Percentiles rank a stretch among this genome's conserved stretches.
phyloP scores from a whole-genome alignment of 371 early-diverging fungal genomes.

The Coemansia sp. region DNA sequence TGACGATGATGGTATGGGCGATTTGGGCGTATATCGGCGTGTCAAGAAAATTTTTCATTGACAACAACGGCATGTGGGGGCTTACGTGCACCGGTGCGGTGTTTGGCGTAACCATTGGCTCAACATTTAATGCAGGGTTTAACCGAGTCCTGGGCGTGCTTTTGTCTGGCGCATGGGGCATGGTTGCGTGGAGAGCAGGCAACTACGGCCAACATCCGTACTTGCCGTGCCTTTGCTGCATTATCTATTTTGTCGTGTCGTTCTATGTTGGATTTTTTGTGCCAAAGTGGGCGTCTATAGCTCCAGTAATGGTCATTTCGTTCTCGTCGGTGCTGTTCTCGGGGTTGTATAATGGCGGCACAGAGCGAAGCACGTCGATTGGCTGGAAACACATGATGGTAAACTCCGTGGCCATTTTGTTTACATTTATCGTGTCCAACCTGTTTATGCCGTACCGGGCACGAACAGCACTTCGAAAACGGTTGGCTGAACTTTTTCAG shows the following conservation, averaged over 20 bases:
- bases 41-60: constrained; percentile 17
- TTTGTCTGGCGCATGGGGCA: constrained; percentile 34
- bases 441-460: constrained; percentile 47
- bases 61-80: constrained; percentile 32
- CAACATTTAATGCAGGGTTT: constrained; percentile 29
- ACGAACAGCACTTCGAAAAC: constrained; percentile 25
- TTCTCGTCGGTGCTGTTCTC: constrained; percentile 34
- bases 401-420: constrained; percentile 33
- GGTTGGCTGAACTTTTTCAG: constrained; percentile 27
- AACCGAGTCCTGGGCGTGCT: constrained; percentile 19
- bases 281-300: constrained; percentile 12
- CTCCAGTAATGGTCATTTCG: constrained; percentile 35
- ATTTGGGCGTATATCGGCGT: constrained; percentile 30
- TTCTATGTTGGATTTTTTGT: constrained; percentile 25
- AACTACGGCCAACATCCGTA: constrained; percentile 7
- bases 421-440: constrained; percentile 26
- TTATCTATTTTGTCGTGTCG: constrained; percentile 28
- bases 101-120: constrained; percentile 37
- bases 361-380: constrained; percentile 12
- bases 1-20: constrained; percentile 38
- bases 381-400: constrained; percentile 40
- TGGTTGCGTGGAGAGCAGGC: constrained; percentile 37
- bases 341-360: constrained; percentile 3
- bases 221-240: constrained; percentile 21
- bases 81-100: constrained; percentile 30